Percentiles rank a stretch among this genome's conserved stretches.
These are phyloP conservation scores for Zoysia japonica DNA, from an alignment of 176 grass and related monocot species.

Conservation along the genomic window DNA sequence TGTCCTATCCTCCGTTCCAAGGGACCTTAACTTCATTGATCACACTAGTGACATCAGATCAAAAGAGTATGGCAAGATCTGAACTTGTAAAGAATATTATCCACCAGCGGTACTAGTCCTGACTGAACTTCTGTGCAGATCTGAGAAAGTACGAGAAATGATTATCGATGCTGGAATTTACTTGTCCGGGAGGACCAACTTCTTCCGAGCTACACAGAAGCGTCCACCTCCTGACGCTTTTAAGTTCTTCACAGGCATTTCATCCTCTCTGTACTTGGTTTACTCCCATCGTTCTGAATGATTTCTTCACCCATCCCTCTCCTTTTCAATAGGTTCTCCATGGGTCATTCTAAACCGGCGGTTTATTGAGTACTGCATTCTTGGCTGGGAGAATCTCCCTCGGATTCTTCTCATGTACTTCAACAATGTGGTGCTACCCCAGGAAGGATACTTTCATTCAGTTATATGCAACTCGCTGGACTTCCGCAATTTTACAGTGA, in stretches of 20 bases:
- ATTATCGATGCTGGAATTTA: conserved; percentile 99
- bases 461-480: conserved; percentile 79
- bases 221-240: conserved; percentile 79
- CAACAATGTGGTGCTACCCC: conserved; percentile 72
- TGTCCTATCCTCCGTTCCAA: conserved; percentile 65
- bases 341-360: conserved; percentile 70
- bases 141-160: conserved; percentile 80
- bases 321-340: conserved; percentile 61
- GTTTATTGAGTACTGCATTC: conserved; percentile 82
- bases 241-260: conserved; percentile 90
- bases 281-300: conserved; percentile 12
- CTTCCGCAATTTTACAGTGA: conserved; percentile 78
- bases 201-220: conserved; percentile 76
- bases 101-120: conserved; percentile 18
- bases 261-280: conserved; percentile 39
- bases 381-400: conserved; percentile 90
- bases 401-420: conserved; percentile 87
- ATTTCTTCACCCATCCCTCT: conserved; percentile 31
- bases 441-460: conserved; percentile 89
- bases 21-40: conserved; percentile 75
- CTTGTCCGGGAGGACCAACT: conserved; percentile 79
- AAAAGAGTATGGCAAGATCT: conserved; percentile 58
- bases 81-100: conserved; percentile 26
- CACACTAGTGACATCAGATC: conserved; percentile 74
- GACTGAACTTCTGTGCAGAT: conserved; percentile 46